Conservation (phyloP, 1,284 basidiomycete species). For the Boletus calvinii region DNA sequence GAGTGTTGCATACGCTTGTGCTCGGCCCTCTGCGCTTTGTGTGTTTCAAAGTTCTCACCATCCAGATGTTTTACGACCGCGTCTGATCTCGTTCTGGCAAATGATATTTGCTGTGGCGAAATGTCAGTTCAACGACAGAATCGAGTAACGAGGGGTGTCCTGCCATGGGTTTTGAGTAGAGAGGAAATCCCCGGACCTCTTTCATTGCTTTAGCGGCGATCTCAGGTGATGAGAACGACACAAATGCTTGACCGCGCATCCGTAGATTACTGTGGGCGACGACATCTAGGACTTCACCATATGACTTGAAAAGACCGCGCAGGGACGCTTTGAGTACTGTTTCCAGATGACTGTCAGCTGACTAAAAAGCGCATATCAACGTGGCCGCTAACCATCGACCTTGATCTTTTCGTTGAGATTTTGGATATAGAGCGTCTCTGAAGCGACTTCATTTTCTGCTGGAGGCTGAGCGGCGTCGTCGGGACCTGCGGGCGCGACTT, state of each 20-base stretch:
- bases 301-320: slow-evolving; percentile 87
- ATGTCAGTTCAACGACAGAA: slow-evolving; percentile 8
- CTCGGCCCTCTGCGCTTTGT: slow-evolving; percentile 72
- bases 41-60: slow-evolving; percentile 63
- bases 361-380: slow-evolving; percentile 1
- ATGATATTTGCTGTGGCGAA: slow-evolving; percentile 80
- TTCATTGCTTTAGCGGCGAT: slow-evolving; percentile 85
- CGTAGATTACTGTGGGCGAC: slow-evolving; percentile 91
- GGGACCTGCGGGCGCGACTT: slow-evolving; percentile 37
- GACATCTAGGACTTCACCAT: slow-evolving; percentile 89
- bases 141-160: slow-evolving; percentile 21
- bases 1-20: slow-evolving; percentile 67
- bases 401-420: slow-evolving; percentile 98
- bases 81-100: slow-evolving; percentile 87
- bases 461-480: slow-evolving; percentile 29
- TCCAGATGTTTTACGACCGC: slow-evolving; percentile 80
- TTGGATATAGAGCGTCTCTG: slow-evolving; percentile 94
- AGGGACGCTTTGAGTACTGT: slow-evolving; percentile 87
- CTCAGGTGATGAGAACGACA: slow-evolving; percentile 83
- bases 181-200: slow-evolving; percentile 91
- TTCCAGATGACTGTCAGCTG: slow-evolving; percentile 12
- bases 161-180: slow-evolving; percentile 97
- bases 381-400: slow-evolving; percentile 59
- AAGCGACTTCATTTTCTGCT: slow-evolving; percentile 47
- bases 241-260: slow-evolving; percentile 98